These are phyloP conservation scores for Carex myosuroides DNA, from an alignment of 176 grass and related monocot species.

Conservation along the genomic window DNA sequence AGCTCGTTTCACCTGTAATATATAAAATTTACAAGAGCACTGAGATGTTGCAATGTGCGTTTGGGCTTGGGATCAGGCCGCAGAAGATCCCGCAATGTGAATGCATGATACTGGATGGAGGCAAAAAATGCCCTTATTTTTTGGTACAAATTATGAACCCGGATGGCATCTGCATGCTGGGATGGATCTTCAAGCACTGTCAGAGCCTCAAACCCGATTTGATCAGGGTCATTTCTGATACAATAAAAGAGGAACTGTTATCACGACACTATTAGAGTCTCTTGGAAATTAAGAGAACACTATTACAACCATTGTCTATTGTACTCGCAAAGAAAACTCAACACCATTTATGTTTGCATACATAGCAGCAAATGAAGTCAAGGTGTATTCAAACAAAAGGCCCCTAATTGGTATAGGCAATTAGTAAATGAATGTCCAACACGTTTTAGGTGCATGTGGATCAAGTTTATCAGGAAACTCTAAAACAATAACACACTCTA, in stretches of 20 bases:
- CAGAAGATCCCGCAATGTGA: slow-evolving; percentile 50
- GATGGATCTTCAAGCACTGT: slow-evolving; percentile 56
- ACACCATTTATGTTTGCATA: not conserved
- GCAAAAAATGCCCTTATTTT: slow-evolving; percentile 41
- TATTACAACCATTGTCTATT: not conserved
- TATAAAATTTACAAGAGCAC: slow-evolving; percentile 67
- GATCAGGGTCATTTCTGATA: slow-evolving; percentile 41
- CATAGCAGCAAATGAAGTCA: not conserved
- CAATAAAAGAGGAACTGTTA: not conserved
- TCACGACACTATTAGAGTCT: not conserved
- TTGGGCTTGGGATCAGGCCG: slow-evolving; percentile 34
- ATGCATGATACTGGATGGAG: slow-evolving; percentile 36
- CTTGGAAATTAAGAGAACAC: not conserved
- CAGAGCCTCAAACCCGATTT: slow-evolving; percentile 53
- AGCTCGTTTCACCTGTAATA: slow-evolving; percentile 31
- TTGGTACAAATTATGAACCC: slow-evolving; percentile 7
- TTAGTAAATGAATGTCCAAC: not conserved
- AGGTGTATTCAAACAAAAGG: not conserved
- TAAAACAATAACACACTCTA: not conserved
- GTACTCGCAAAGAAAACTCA: not conserved
- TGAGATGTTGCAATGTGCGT: slow-evolving; percentile 42
- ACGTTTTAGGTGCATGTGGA: not conserved
- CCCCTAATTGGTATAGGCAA: not conserved
- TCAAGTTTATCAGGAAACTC: not conserved
- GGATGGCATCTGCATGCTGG: slow-evolving; percentile 26